Base-by-base conservation (phyloP, 768 basidiomycete genomes). In the Leucogyrophana mollusca region DNA sequence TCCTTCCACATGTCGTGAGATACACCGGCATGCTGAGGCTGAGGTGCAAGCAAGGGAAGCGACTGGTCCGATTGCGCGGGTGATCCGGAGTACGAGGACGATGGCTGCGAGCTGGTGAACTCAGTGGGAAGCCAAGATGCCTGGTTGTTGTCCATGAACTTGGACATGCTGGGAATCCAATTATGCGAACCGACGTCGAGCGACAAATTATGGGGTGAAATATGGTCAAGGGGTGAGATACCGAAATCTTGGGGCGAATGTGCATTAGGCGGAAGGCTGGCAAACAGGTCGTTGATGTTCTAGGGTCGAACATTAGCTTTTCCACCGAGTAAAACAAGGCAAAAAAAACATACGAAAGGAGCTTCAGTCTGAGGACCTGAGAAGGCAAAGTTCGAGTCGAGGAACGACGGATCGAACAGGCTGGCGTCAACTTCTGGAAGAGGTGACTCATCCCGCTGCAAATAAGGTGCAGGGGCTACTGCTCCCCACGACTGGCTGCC, bases 391-490 rank as follows among this genome's bases (percentile, higher is more conserved):
- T 53, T 53, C 33, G 53, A 54, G 38, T 61, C 51, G 22, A 72
- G 51, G 56, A 71, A 80, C 2, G 64, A 59, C 1, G 64, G 58
- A 13, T 81, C 71, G 57, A 79, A 81, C 30, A 81, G 59, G 30
- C 68, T 71, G 0, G 72, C 69, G 47, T 78, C 65, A 9, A 70
- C 67, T 17, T 76, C 79, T 0, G 80, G 80, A 2, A 80, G 70
- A 6, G 76, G 71, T 0, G 70, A 72, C 35, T 67, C 57, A 47
- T 80, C 78, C 1, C 66, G 66, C 39, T 71, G 71, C n/a, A 76
- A 60, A 20, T 54, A 43, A 8, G 55, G 47, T 7, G 55, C 17
- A 18, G 55, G 53, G n/a, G 61, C 45, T 10, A 54, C 43, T 7
- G 35, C 7, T 2, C 55, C 60, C 5, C 66, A 62, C n/a, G 55